Evolutionary conservation across 164 flowering plant species (phyloP), one percentile per base, ranked within the genome.

Genomic region (Sextonia rubra): DNA sequence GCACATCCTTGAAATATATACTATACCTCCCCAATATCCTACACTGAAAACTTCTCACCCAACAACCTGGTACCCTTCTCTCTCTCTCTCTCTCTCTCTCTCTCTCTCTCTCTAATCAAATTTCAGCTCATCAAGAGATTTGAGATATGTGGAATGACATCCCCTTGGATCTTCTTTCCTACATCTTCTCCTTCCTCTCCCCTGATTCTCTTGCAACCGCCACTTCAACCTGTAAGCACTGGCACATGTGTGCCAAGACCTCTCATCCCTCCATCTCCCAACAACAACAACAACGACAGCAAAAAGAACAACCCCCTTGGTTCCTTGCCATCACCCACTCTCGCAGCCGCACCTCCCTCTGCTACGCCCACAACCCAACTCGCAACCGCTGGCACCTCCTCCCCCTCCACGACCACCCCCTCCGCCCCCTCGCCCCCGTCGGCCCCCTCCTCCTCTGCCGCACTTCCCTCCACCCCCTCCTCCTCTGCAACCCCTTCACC

Each of bases 181-280:
- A 69, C 72, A 79, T 88, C 81, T 84, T 88, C 85, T 85, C 92
- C 86, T 76, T 79, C 82, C 92, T 90, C 75, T 23, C 90, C 0
- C 83, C 90, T 24, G 88, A 87, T 73, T 88, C 91, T 72, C 69
- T 90, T 22, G 88, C 90, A 20, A 48, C 84, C 29, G 91, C 92
- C 71, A 76, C 66, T 24, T 75, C 88, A 22, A 69, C 73, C 2
- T 87, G 91, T 80, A 74, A 77, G 69, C 74, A 79, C 20, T 90
- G 95, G 95, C 83, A 80, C 74, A 32, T 55, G 2, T 81, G 85
- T 70, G 77, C 77, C 73, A 74, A 49, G 47, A 29, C 68, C 1
- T 66, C 58, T 26, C 1, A 4, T 68, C 14, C 72, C 23, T 48
- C 15, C 27, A 14, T 22, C 1, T 2, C 27, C 22, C 56, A 29